Evolutionary conservation across 371 early-diverging fungal species (phyloP), one percentile per base, ranked within the genome.

Genomic region (Furculomyces boomerangus): DNA sequence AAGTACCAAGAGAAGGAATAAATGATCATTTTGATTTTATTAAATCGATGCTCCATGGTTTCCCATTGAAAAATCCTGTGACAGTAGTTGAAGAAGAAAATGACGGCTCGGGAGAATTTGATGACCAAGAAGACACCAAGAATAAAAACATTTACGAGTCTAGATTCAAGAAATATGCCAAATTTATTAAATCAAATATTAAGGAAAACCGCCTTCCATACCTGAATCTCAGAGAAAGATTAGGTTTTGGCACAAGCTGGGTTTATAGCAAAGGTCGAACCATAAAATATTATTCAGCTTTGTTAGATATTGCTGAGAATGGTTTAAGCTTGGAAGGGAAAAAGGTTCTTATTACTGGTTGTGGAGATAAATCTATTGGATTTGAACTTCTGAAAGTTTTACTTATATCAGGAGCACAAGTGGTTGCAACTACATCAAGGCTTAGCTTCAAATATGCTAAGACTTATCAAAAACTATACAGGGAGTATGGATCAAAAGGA

Each of bases 361-460:
- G 90, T 53, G 94, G 93, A 55, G 78, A 75, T 60, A 90, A 79
- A 59, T 93, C 94, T 1, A 95, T 95, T 66, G 94, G 95, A 59
- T 77, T 87, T 24, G 87, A 89, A 59, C 71, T 95, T 39, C 72
- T 95, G 62, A 82, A 86, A 71, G 89, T 87, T 28, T 74, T 92
- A 51, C 64, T 95, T 39, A 77, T 83, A 25, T 88, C 90, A 62
- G 94, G 96, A 57, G 91, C 92, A 54, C 75, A 83, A 65, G 91
- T 93, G 25, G 70, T 95, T 56, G 93, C 87, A 8, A 95, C 96
- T 20, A 93, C 93, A 26, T 90, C 89, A 25, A 80, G 90, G 55
- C 90, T 84, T 76, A 87, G 81, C 61, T 80, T 76, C 55, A 67
- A 73, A 10, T 82, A 78, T 26, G 81, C 84, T 30, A 85, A 88